phyloP scores from a whole-genome alignment of 2,329 filamentous ascomycete genomes.

The Mycosphaerella arachidis region DNA sequence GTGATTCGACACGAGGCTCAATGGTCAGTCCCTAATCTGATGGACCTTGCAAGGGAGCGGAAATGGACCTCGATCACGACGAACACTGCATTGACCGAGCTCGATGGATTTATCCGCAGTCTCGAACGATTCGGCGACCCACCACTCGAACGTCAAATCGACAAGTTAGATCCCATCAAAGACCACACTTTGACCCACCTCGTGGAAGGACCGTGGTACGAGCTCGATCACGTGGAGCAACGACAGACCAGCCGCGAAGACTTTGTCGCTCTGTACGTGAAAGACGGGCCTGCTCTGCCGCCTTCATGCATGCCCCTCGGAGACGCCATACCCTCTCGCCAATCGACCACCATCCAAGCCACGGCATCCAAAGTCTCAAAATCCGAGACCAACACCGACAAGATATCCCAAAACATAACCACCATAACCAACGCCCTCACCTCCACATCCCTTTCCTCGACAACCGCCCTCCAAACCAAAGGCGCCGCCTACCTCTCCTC shows the following conservation, averaged over 20 bases:
- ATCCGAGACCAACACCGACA: conserved; percentile 4
- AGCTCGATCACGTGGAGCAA: conserved; percentile 40
- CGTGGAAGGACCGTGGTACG: conserved; percentile 44
- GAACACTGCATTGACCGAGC: conserved; percentile 39
- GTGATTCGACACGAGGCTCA: conserved; percentile 52
- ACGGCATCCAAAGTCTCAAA: neutral
- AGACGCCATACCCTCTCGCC: conserved; percentile 5
- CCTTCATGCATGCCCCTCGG: conserved; percentile 34
- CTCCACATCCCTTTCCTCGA: conserved; percentile 6
- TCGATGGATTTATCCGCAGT: conserved; percentile 42
- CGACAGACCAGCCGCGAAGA: conserved; percentile 37
- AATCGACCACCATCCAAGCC: neutral
- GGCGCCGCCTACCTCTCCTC: conserved; percentile 41
- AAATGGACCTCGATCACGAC: conserved; percentile 36
- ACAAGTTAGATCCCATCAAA: conserved; percentile 40
- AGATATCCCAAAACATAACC: conserved; percentile 16
- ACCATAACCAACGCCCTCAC: conserved; percentile 16
- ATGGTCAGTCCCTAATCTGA: conserved; percentile 44
- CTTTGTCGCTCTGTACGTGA: conserved; percentile 36
- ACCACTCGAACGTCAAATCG: conserved; percentile 35
- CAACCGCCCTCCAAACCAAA: conserved; percentile 48
- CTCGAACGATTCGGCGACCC: conserved; percentile 42
- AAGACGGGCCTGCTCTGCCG: conserved; percentile 24
- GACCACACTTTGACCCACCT: conserved; percentile 43
- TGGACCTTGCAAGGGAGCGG: conserved; percentile 36